A percentile compares a stretch with the other conserved stretches of the same genome.
phyloP scores from a whole-genome alignment of 805 yeast genomes.

The Cyberlindnera subsufficiens region DNA sequence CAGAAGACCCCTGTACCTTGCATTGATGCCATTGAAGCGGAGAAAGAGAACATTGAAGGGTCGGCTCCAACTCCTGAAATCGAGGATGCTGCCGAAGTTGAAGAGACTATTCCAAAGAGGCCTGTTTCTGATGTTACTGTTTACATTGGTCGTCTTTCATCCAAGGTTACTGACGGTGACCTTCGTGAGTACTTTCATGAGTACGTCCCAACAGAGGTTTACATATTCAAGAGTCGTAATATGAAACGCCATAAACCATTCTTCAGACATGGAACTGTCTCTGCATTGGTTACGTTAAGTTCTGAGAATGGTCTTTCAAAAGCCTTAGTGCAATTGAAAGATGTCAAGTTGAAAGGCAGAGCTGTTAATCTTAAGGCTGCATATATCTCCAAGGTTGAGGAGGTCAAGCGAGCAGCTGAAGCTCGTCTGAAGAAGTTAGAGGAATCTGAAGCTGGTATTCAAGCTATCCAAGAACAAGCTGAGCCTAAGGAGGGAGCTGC shows the following conservation, averaged over 20 bases:
- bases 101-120: background rate
- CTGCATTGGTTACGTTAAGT: constrained; percentile 47
- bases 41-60: background rate
- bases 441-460: background rate
- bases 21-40: background rate
- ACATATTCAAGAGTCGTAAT: constrained; percentile 36
- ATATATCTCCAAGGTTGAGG: constrained; percentile 35
- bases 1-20: background rate
- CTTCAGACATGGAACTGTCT: constrained; percentile 32
- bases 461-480: background rate
- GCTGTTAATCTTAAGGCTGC: constrained; percentile 35
- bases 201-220: constrained; percentile 41
- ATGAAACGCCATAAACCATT: constrained; percentile 20
- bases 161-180: constrained; percentile 36
- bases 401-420: constrained; percentile 34
- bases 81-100: constrained; percentile 1
- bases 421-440: background rate
- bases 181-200: constrained; percentile 38
- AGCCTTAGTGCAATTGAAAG: constrained; percentile 36
- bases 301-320: constrained; percentile 35
- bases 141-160: constrained; percentile 36
- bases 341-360: constrained; percentile 32
- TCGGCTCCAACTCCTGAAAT: background rate
- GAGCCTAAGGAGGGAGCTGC: constrained; percentile 13
- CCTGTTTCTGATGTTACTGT: constrained; percentile 38